Percentiles rank a stretch among this genome's conserved stretches.
Conservation (phyloP, 805 yeast genomes). For the Kazachstania martiniae region DNA sequence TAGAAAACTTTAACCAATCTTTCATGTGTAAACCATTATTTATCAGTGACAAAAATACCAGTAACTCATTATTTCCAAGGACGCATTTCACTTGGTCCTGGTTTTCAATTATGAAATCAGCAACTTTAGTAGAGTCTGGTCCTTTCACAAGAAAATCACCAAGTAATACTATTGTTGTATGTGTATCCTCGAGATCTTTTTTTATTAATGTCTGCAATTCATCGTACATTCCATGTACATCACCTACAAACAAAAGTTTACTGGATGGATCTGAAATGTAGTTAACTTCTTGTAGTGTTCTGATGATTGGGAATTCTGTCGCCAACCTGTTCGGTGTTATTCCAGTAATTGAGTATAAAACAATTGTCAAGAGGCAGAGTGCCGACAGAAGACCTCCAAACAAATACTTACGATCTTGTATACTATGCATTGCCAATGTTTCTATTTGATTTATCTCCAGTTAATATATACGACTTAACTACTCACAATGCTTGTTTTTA, state of each 20-base stretch:
- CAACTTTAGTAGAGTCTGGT: constrained; percentile 55
- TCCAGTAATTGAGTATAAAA: too few species aligned
- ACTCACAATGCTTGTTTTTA: too few species aligned
- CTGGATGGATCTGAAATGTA: constrained; percentile 4
- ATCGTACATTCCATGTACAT: constrained; percentile 70
- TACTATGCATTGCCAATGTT: too few species aligned
- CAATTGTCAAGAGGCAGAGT: too few species aligned
- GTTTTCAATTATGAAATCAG: constrained; percentile 51
- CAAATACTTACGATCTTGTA: too few species aligned
- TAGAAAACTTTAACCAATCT: constrained; percentile 10
- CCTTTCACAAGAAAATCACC: constrained; percentile 90
- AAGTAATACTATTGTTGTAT: constrained; percentile 42
- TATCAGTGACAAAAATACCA: constrained; percentile 49
- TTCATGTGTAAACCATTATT: constrained; percentile 18
- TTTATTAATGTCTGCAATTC: constrained; percentile 44
- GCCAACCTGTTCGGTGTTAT: too few species aligned
- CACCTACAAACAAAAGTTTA: constrained; percentile 68
- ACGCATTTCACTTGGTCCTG: constrained; percentile 49
- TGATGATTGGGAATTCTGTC: constrained; percentile 2
- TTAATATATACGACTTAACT: too few species aligned
- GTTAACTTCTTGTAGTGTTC: constrained; percentile 2
- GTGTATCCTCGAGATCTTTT: constrained; percentile 32
- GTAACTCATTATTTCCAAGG: constrained; percentile 83
- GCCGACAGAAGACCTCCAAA: too few species aligned
- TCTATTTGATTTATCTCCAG: too few species aligned